Evolutionary conservation across 257 asterid species (phyloP).

Genomic region (Nicotiana knightiana): DNA sequence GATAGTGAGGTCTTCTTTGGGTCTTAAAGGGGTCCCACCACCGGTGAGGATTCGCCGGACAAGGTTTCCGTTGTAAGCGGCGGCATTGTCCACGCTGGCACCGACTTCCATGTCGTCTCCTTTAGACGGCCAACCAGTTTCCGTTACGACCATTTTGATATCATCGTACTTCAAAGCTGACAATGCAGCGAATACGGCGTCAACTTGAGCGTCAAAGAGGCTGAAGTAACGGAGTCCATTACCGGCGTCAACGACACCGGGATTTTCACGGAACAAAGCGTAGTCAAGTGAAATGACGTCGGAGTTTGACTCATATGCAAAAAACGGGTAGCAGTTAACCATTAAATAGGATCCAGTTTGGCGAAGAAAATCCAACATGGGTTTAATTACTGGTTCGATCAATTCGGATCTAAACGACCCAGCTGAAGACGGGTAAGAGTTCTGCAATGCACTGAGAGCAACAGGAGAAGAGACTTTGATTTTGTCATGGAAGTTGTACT

Average conservation of each 20-base stretch:
- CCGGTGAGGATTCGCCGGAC: slow-evolving; percentile 64
- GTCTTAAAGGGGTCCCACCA: slow-evolving; percentile 81
- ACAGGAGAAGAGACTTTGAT: slow-evolving; percentile 77
- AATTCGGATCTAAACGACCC: slow-evolving; percentile 70
- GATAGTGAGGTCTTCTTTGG: slow-evolving; percentile 52
- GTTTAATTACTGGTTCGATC: slow-evolving; percentile 52
- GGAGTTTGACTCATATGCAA: slow-evolving; percentile 78
- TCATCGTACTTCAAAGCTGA: slow-evolving; percentile 59
- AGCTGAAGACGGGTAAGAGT: slow-evolving; percentile 83
- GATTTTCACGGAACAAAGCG: slow-evolving; percentile 67
- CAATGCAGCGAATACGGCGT: slow-evolving; percentile 88
- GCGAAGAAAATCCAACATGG: slow-evolving; percentile 74
- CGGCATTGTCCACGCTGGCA: slow-evolving; percentile 65
- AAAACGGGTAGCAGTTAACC: slow-evolving; percentile 84
- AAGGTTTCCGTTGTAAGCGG: slow-evolving; percentile 76
- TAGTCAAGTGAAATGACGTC: slow-evolving; percentile 75
- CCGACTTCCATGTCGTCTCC: slow-evolving; percentile 79
- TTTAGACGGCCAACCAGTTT: slow-evolving; percentile 97
- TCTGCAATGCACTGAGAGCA: slow-evolving; percentile 72
- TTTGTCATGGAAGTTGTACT: slow-evolving; percentile 37
- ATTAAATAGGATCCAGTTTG: slow-evolving; percentile 64
- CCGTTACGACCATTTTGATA: slow-evolving; percentile 47
- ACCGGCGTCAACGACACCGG: slow-evolving; percentile 71
- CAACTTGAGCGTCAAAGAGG: slow-evolving; percentile 84
- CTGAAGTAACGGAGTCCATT: slow-evolving; percentile 61